Percentiles rank a stretch among this genome's conserved stretches.
Evolutionary conservation across 192 early-diverging fungal genomes (phyloP).

Genomic region (Funneliformis geosporum): DNA sequence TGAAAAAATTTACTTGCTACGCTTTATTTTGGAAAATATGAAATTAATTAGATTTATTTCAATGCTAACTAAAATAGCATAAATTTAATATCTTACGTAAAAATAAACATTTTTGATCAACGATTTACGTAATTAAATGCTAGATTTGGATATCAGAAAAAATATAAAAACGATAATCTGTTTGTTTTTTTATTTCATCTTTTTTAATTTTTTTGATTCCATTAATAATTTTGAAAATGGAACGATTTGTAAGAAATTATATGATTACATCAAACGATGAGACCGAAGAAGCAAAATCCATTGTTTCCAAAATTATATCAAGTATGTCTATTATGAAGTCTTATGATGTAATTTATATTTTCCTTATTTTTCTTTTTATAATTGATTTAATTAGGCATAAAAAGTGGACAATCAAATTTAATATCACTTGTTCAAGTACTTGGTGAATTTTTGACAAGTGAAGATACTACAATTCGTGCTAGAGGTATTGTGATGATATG

Average conservation of each 20-base stretch:
- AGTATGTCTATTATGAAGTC: neutral
- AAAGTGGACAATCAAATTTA: conserved; percentile 59
- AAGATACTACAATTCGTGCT: conserved; percentile 83
- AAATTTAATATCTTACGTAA: too few relatives aligned
- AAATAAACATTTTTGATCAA: too few relatives aligned
- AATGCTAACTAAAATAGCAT: too few relatives aligned
- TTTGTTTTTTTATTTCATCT: too few relatives aligned
- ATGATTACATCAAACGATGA: conserved; percentile 20
- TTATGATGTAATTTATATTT: neutral
- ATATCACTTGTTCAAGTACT: conserved; percentile 79
- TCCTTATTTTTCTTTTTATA: neutral
- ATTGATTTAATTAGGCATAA: conserved; percentile 34
- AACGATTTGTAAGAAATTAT: conserved; percentile 27
- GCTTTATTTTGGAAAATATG: too few relatives aligned
- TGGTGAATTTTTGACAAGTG: conserved; percentile 73
- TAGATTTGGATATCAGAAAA: too few relatives aligned
- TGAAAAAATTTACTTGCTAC: too few relatives aligned
- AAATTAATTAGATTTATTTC: too few relatives aligned
- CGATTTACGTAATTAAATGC: too few relatives aligned
- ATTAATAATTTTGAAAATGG: neutral
- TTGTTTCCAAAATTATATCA: neutral
- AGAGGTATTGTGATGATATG: conserved; percentile 57
- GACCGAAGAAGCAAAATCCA: neutral
- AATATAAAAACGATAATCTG: too few relatives aligned
- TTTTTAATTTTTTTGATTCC: too few relatives aligned